These are phyloP conservation scores for Pleoardoris graminearum DNA, from an alignment of 2,329 filamentous ascomycete species.

Conservation along the genomic window DNA sequence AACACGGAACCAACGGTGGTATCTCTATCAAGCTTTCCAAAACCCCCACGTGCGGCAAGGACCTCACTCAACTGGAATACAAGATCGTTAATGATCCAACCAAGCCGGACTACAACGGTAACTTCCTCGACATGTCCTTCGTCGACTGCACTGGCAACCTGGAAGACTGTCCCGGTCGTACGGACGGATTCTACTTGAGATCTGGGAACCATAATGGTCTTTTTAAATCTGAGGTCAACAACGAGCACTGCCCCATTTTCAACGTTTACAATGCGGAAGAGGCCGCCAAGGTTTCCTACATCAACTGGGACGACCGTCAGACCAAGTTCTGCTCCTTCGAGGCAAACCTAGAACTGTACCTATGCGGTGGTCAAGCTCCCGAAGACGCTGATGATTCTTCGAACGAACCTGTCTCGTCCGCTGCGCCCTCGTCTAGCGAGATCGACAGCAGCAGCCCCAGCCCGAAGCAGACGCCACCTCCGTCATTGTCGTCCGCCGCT, in stretches of 20 bases:
- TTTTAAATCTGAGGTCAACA: slow-evolving; percentile 21
- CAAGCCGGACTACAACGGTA: slow-evolving; percentile 8
- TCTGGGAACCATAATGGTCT: slow-evolving; percentile 25
- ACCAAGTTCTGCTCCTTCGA: slow-evolving; percentile 38
- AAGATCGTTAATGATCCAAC: slow-evolving; percentile 25
- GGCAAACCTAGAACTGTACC: slow-evolving; percentile 38
- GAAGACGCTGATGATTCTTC: slow-evolving; percentile 18
- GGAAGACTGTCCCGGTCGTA: slow-evolving; percentile 37
- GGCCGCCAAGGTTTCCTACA: slow-evolving; percentile 38
- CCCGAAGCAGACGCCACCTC: slow-evolving; percentile 7
- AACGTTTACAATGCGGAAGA: slow-evolving; percentile 24
- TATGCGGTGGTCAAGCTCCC: slow-evolving; percentile 39
- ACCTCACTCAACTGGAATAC: slow-evolving; percentile 47
- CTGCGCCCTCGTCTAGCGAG: slow-evolving; percentile 14
- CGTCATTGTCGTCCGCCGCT: slow-evolving; percentile 11
- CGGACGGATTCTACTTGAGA: slow-evolving; percentile 40
- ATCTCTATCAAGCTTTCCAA: slow-evolving; percentile 49
- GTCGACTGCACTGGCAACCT: slow-evolving; percentile 35
- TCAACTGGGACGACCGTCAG: slow-evolving; percentile 36
- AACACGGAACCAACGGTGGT: slow-evolving; percentile 25
- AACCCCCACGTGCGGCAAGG: slow-evolving; percentile 26
- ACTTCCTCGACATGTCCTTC: slow-evolving; percentile 46
- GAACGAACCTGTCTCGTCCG: slow-evolving; percentile 4
- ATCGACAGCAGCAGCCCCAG: background rate
- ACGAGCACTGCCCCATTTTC: slow-evolving; percentile 40